A percentile compares a stretch with the other conserved stretches of the same genome.
phyloP scores from a whole-genome alignment of 2,329 filamentous ascomycete species.

The Aspergillus oerlinghausenensis region DNA sequence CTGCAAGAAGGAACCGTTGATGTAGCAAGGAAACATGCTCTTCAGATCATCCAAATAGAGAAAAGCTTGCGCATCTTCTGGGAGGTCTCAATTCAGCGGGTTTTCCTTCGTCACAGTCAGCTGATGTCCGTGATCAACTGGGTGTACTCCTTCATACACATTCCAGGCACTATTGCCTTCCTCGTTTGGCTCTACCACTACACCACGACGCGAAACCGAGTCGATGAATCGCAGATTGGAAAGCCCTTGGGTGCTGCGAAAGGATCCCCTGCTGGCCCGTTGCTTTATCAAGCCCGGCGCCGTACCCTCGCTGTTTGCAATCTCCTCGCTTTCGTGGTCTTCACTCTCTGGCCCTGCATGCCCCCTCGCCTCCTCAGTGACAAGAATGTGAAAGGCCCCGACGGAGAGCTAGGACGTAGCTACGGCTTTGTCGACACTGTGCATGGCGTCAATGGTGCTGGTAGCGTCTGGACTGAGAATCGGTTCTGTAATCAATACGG shows the following conservation, averaged over 20 bases:
- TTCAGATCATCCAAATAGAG: constrained; percentile 64
- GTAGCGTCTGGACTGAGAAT: constrained; percentile 68
- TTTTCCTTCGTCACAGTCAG: constrained; percentile 50
- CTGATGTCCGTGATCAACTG: constrained; percentile 67
- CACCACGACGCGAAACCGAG: constrained; percentile 58
- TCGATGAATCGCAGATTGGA: constrained; percentile 36
- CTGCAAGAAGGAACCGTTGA: constrained; percentile 64
- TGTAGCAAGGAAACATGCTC: constrained; percentile 63
- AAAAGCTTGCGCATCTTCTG: constrained; percentile 60
- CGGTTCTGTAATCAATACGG: constrained; percentile 72
- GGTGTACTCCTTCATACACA: constrained; percentile 72
- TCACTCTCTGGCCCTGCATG: constrained; percentile 59
- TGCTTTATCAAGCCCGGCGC: constrained; percentile 52
- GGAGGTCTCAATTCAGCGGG: constrained; percentile 59
- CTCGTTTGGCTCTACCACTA: constrained; percentile 64
- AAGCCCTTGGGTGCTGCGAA: constrained; percentile 32
- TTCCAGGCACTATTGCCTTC: constrained; percentile 70
- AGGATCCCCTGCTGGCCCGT: constrained; percentile 45
- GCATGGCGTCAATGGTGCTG: constrained; percentile 54
- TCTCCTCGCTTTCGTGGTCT: constrained; percentile 55
- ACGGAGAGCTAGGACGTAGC: constrained; percentile 56
- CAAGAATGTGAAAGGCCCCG: constrained; percentile 48
- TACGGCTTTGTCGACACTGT: constrained; percentile 59
- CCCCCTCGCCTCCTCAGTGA: constrained; percentile 55
- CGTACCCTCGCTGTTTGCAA: constrained; percentile 57